Percentiles rank a stretch among this genome's conserved stretches.
These are phyloP conservation scores for Botrytis hyacinthi DNA, from an alignment of 2,329 filamentous ascomycete genomes.

Conservation along the genomic window DNA sequence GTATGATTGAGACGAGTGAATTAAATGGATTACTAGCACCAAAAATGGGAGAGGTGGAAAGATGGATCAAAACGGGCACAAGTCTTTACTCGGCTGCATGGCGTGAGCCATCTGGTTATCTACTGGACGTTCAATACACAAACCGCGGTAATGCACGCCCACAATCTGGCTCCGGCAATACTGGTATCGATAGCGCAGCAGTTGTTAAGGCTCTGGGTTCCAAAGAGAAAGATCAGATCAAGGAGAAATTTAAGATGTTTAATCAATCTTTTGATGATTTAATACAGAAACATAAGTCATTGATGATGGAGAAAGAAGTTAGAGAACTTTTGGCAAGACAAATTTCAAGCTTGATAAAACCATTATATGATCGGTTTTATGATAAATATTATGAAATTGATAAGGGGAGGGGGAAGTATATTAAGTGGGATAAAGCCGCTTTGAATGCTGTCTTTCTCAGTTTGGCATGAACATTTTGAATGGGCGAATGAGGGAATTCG, in stretches of 20 bases:
- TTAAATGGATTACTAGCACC: slow-evolving; percentile 68
- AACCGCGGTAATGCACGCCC: slow-evolving; percentile 66
- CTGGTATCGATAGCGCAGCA: slow-evolving; percentile 67
- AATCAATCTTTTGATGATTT: slow-evolving; percentile 89
- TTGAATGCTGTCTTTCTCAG: slow-evolving; percentile 61
- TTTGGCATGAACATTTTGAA: neutral
- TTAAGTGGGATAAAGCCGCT: slow-evolving; percentile 89
- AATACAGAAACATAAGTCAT: slow-evolving; percentile 75
- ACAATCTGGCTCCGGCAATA: slow-evolving; percentile 63
- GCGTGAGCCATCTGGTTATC: slow-evolving; percentile 79
- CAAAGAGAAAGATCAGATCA: slow-evolving; percentile 95
- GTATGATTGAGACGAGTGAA: slow-evolving; percentile 79
- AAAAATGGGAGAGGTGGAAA: slow-evolving; percentile 67
- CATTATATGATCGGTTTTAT: slow-evolving; percentile 92
- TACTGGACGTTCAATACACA: slow-evolving; percentile 91
- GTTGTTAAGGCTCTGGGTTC: slow-evolving; percentile 80
- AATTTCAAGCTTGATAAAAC: slow-evolving; percentile 88
- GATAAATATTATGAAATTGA: slow-evolving; percentile 97
- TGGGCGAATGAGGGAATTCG: neutral
- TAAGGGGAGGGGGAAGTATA: slow-evolving; percentile 96
- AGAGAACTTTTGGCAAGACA: slow-evolving; percentile 76
- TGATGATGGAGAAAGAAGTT: slow-evolving; percentile 89
- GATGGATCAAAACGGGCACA: slow-evolving; percentile 84
- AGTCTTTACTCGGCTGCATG: slow-evolving; percentile 81
- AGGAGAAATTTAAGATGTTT: slow-evolving; percentile 91